Evolutionary conservation across 2,329 filamentous ascomycete species (phyloP), one percentile per base, ranked within the genome.

Genomic region (Dothideomycetes sp.): DNA sequence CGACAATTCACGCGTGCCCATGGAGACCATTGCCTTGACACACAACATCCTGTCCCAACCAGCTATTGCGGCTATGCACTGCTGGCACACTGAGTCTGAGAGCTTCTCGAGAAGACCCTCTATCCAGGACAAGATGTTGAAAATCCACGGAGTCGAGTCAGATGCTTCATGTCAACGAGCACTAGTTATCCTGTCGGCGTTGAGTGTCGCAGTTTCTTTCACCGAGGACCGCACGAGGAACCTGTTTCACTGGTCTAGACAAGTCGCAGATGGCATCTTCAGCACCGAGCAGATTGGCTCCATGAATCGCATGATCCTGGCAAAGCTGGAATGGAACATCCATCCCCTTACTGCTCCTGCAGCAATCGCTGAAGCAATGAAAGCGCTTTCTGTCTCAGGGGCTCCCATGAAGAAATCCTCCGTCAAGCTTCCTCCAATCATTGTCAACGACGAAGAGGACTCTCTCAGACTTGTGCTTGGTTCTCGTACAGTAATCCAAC

Each of bases 1-100:
- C n/a, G 20, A 47, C 5, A 49, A 45, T 4, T 52, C 52, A 15
- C 45, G 47, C 5, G 37, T 57, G 7, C 54, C 53, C 4, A 40
- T 52, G 12, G 53, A 55, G 32, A 46, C 55, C 13, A 32, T 59
- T 27, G 56, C 52, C 1, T 11, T 57, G 9, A 47, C 55, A 2
- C 51, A 53, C 48, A 57, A 54, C 47, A 54, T 58, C 22, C 38
- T 58, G 23, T 42, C 45, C 33, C 47, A 41, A 36, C 52, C 22
- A 40, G 37, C 41, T 28, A 30, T 40, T 37, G 28, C 43, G 24
- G 43, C 28, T 4, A 29, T 29, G 11, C 36, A 44, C 16, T 45
- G 36, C 33, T 44, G 34, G 29, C 44, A 42, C 24, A 16, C 35
- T 13, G 36, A 40, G 31, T 13, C 33, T 23, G 22, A 9, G 15